Evolutionary conservation across 805 yeast species (phyloP).

Genomic region (Cephaloascus albidus): DNA sequence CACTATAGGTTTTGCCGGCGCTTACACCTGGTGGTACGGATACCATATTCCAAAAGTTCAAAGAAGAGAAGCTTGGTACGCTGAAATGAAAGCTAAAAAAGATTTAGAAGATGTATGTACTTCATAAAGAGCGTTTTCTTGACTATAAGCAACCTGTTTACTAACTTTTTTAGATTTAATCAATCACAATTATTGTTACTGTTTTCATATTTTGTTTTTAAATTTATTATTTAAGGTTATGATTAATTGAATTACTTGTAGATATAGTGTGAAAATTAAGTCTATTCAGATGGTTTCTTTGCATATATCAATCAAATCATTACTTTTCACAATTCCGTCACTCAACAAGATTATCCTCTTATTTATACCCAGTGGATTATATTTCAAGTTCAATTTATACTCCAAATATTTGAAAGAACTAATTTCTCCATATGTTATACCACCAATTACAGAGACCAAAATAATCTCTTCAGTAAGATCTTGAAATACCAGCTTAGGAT

Average conservation of each 20-base stretch:
- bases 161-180: too few species aligned
- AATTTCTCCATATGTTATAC: slow-evolving; percentile 78
- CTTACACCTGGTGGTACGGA: slow-evolving; percentile 77
- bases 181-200: too few species aligned
- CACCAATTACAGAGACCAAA: slow-evolving; percentile 65
- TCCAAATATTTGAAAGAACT: slow-evolving; percentile 62
- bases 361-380: slow-evolving; percentile 7
- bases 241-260: neutral
- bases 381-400: slow-evolving; percentile 19
- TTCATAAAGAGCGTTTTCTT: neutral
- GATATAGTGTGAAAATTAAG: too few species aligned
- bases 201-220: neutral
- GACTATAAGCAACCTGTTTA: too few species aligned
- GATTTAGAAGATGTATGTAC: slow-evolving; percentile 35
- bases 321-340: slow-evolving; percentile 30
- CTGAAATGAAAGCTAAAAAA: slow-evolving; percentile 67
- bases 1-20: slow-evolving; percentile 54
- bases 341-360: slow-evolving; percentile 32
- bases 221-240: neutral
- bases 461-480: slow-evolving; percentile 10
- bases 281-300: neutral
- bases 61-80: slow-evolving; percentile 80
- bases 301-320: slow-evolving; percentile 14
- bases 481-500: too few species aligned
- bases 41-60: slow-evolving; percentile 67